Evolutionary conservation across 2,329 filamentous ascomycete species (phyloP).

Genomic region (Tolypocladium album): DNA sequence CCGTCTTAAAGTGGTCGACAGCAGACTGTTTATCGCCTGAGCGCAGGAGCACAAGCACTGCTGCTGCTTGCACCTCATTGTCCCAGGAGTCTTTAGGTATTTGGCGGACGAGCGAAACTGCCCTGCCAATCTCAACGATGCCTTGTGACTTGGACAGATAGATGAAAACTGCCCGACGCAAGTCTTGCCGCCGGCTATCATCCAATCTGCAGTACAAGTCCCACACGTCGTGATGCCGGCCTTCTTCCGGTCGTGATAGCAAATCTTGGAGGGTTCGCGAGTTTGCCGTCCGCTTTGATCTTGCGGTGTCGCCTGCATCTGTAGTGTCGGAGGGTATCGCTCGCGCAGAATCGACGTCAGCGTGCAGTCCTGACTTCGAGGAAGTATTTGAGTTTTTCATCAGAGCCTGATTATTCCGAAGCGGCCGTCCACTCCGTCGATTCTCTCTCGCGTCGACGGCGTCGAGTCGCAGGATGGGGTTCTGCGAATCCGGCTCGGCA

Average conservation of each 20-base stretch:
- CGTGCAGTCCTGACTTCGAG: neutral
- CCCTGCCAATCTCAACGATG: conserved; percentile 32
- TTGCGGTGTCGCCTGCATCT: neutral
- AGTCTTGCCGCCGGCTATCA: conserved; percentile 13
- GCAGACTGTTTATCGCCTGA: conserved; percentile 27
- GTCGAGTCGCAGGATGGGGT: neutral
- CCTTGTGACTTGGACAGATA: conserved; percentile 32
- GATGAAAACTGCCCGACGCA: conserved; percentile 23
- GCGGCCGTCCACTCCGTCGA: neutral
- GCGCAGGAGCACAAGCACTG: conserved; percentile 29
- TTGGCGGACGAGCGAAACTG: conserved; percentile 31
- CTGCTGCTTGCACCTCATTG: conserved; percentile 25
- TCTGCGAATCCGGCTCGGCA: conserved; percentile 2
- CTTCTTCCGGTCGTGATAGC: conserved; percentile 12
- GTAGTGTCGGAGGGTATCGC: neutral
- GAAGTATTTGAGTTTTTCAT: neutral
- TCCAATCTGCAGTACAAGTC: conserved; percentile 27
- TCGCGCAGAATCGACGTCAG: neutral
- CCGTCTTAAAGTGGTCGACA: conserved; percentile 26
- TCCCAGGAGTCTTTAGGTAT: conserved; percentile 27
- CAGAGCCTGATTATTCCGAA: neutral
- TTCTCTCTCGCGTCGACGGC: neutral
- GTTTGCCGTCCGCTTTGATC: neutral
- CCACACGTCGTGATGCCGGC: conserved; percentile 32
- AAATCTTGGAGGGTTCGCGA: conserved; percentile 8